Percentiles rank a stretch among this genome's conserved stretches.
These are phyloP conservation scores for Aurifilum marmelostoma DNA, from an alignment of 2,329 filamentous ascomycete genomes.

Conservation along the genomic window DNA sequence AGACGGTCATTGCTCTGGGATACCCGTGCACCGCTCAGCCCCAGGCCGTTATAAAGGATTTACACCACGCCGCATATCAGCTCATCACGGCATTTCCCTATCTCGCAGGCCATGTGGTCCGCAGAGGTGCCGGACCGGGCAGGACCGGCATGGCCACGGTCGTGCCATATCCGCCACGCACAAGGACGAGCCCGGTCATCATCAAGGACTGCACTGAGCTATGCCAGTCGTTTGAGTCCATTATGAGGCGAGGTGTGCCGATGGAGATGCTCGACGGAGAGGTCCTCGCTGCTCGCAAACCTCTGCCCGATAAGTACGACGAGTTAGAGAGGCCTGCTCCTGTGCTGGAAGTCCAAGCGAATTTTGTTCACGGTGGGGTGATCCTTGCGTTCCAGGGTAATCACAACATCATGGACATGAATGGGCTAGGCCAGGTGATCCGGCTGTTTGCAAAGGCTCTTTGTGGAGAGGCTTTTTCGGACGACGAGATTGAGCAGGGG, in stretches of 20 bases:
- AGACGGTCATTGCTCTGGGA: conserved; percentile 11
- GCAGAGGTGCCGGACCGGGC: conserved; percentile 13
- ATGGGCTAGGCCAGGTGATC: conserved; percentile 31
- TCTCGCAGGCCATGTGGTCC: conserved; percentile 25
- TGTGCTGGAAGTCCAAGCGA: conserved; percentile 31
- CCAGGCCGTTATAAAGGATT: neutral
- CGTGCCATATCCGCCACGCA: conserved; percentile 13
- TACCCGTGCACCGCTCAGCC: neutral
- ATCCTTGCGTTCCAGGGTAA: conserved; percentile 31
- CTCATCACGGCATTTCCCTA: conserved; percentile 21
- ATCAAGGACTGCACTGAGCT: conserved; percentile 13
- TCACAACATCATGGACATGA: conserved; percentile 33
- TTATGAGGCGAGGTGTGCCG: conserved; percentile 11
- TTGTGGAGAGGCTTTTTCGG: conserved; percentile 13
- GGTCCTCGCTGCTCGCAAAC: conserved; percentile 7
- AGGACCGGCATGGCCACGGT: conserved; percentile 21
- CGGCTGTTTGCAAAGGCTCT: conserved; percentile 20
- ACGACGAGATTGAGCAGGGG: conserved; percentile 11
- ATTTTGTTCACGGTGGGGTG: conserved; percentile 31
- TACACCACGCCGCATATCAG: conserved; percentile 12
- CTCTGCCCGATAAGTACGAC: conserved; percentile 22
- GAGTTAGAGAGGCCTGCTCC: conserved; percentile 15
- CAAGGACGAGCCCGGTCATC: conserved; percentile 12
- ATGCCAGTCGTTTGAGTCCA: conserved; percentile 15
- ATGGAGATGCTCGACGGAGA: conserved; percentile 23